phyloP scores from a whole-genome alignment of 73 alveolate genomes.

The Halteria grandinella region DNA sequence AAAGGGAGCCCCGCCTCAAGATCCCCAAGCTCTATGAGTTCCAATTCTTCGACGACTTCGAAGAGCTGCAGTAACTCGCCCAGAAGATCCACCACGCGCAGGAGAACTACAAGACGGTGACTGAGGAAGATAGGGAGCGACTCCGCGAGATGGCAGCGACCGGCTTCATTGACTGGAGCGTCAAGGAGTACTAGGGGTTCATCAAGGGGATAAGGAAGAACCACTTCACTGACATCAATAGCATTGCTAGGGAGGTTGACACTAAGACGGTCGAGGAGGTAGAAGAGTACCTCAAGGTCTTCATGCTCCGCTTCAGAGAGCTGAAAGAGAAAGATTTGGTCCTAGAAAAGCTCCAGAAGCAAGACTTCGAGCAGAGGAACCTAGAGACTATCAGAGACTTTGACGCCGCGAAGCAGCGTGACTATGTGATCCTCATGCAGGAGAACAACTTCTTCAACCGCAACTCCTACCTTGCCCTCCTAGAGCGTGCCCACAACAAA shows the following conservation, averaged over 20 bases:
- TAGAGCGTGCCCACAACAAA: slow-evolving; percentile 38
- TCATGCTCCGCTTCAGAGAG: slow-evolving; percentile 35
- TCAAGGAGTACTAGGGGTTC: slow-evolving; percentile 6
- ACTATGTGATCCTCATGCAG: slow-evolving; percentile 25
- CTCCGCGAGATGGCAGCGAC: background rate
- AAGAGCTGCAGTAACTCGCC: slow-evolving; percentile 6
- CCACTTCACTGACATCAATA: background rate
- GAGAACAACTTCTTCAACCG: slow-evolving; percentile 39
- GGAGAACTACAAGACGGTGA: background rate
- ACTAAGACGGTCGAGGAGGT: slow-evolving; percentile 39
- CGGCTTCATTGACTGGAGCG: slow-evolving; percentile 43
- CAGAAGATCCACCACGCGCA: background rate
- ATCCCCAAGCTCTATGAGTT: slow-evolving; percentile 27
- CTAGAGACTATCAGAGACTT: slow-evolving; percentile 43
- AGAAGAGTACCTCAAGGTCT: slow-evolving; percentile 37
- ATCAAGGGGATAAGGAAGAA: slow-evolving; percentile 21
- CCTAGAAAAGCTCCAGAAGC: background rate
- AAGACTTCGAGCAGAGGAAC: slow-evolving; percentile 23
- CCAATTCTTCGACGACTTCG: slow-evolving; percentile 23
- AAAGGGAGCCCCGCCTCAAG: background rate
- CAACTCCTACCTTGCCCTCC: slow-evolving; percentile 18
- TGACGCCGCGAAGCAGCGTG: slow-evolving; percentile 2
- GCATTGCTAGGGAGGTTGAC: slow-evolving; percentile 32
- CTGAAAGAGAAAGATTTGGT: slow-evolving; percentile 50
- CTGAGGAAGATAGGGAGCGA: slow-evolving; percentile 11